Evolutionary conservation across 1,139 yeast species (phyloP), one percentile per base, ranked within the genome.

Genomic region (Waltiozyma sp.): DNA sequence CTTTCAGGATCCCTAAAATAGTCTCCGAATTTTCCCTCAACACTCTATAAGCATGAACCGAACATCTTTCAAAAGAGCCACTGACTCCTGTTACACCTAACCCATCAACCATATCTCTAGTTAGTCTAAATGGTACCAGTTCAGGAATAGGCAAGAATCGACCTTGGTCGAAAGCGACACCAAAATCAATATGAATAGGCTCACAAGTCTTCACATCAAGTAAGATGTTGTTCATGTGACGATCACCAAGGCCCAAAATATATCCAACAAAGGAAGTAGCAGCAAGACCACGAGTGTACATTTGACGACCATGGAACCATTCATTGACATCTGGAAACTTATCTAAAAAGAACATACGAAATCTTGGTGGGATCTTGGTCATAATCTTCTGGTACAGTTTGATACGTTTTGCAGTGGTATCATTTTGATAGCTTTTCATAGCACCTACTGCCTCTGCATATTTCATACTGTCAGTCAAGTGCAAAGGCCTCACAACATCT

Each of bases 131-230:
- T 1, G 99, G 98, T 2, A 93, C 95, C 0, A 85, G 73, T 55
- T 93, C 99, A 0, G 99, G 98, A 16, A 89, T 74, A 0, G 93
- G 83, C 39, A 93, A 66, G 15, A 79, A 62, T 53, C 76, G 80
- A 0, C 98, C 98, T 56, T 83, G 89, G 57, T 93, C 98, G 65
- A 93, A 93, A 0, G 97, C 94, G 43, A 91, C 91, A 0, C 98
- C 99, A 33, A 93, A 66, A 60, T 93, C 99, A 54, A 93, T 93
- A 60, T 93, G 98, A 26, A 93, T 80, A 0, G 96, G 95, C 52
- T 89, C 96, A 0, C 98, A 98, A 0, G 85, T 72, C 15, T 58
- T 58, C 42, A 71, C 69, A 58, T 93, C 97, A n/a, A 93, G 58
- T 45, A 93, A 63, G 38, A 93, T 82, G 58, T 93, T 93, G 59